These are phyloP conservation scores for Eutrema heterophyllum DNA, from an alignment of 345 rosid species.

Conservation along the genomic window DNA sequence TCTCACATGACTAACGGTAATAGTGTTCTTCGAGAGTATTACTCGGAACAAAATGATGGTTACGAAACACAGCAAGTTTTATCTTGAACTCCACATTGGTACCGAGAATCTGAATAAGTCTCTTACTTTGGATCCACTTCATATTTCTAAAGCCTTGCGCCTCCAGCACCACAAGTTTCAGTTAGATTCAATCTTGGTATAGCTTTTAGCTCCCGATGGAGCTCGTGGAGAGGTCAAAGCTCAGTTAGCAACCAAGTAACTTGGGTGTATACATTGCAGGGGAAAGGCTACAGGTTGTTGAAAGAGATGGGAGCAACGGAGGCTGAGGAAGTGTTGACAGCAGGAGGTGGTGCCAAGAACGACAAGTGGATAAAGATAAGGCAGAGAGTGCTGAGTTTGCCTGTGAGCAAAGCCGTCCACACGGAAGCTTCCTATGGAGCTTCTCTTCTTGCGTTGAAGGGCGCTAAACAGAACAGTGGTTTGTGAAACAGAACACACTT, in stretches of 20 bases:
- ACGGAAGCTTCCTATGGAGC: slow-evolving; percentile 96
- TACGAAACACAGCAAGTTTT: no score
- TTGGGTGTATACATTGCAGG: slow-evolving; percentile 38
- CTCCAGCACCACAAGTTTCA: background rate
- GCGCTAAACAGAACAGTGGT: slow-evolving; percentile 25
- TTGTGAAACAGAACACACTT: background rate
- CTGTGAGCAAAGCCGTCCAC: slow-evolving; percentile 59
- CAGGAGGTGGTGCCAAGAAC: slow-evolving; percentile 86
- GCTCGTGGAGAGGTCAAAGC: background rate
- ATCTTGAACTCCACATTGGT: background rate
- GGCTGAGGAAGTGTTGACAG: slow-evolving; percentile 73
- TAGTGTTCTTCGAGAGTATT: background rate
- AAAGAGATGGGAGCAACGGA: slow-evolving; percentile 78
- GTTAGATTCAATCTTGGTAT: background rate
- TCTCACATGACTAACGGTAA: background rate
- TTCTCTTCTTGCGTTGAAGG: slow-evolving; percentile 74
- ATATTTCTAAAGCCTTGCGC: background rate
- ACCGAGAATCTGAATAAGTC: background rate
- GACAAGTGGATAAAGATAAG: slow-evolving; percentile 78
- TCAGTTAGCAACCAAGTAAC: background rate
- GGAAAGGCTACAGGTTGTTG: slow-evolving; percentile 60
- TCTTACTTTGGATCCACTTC: background rate
- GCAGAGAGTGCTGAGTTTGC: slow-evolving; percentile 63
- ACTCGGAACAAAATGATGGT: background rate
- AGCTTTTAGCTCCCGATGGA: background rate